phyloP scores from a whole-genome alignment of 1,284 basidiomycete species.

The Pterulicium gracile region DNA sequence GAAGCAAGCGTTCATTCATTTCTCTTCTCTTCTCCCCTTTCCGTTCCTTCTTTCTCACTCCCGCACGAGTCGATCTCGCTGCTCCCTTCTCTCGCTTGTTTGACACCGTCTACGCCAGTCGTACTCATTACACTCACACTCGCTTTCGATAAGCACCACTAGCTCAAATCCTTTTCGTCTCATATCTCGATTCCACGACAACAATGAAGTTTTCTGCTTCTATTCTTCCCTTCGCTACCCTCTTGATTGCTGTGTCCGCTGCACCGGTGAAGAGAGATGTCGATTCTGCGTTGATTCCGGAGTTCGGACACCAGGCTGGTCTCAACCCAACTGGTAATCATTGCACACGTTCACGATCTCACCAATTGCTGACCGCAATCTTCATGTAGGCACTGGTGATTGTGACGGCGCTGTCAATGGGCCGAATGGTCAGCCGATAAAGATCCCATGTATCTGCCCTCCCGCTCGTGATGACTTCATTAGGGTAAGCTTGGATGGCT shows the following conservation, averaged over 20 bases:
- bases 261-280: conserved; percentile 36
- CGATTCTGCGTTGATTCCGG: conserved; percentile 37
- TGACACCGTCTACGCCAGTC: conserved; percentile 13
- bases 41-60: conserved; percentile 10
- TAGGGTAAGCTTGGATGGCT: conserved; percentile 20
- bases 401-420: conserved; percentile 31
- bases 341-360: not conserved
- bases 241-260: conserved; percentile 26
- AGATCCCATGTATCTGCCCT: conserved; percentile 35
- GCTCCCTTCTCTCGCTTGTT: conserved; percentile 11
- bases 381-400: conserved; percentile 22
- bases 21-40: conserved; percentile 11
- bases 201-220: conserved; percentile 23
- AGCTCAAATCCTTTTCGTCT: conserved; percentile 9
- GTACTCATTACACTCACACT: conserved; percentile 12
- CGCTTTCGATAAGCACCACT: too few species aligned
- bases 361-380: not conserved
- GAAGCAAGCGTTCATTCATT: conserved; percentile 3
- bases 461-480: conserved; percentile 30
- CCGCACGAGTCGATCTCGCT: conserved; percentile 16
- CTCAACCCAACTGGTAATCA: conserved; percentile 38
- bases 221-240: not conserved
- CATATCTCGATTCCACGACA: conserved; percentile 8
- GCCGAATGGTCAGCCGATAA: conserved; percentile 24
- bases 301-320: conserved; percentile 38